Conservation (phyloP, 306 rosid species). For the Rosa persica region DNA sequence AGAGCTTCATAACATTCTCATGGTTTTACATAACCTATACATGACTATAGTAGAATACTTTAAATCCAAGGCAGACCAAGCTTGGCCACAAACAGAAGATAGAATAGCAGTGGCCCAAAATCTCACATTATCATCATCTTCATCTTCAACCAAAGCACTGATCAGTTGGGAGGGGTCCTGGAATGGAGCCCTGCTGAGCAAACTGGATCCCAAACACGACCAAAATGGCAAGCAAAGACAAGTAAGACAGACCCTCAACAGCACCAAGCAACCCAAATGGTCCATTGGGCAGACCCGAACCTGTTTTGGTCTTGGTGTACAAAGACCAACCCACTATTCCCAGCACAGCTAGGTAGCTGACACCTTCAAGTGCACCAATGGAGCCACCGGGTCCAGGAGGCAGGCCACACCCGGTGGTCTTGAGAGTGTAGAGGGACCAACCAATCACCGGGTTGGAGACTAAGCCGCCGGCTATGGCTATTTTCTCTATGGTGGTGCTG, state of each 20-base stretch:
- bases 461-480: slow-evolving; percentile 73
- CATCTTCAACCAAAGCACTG: slow-evolving; percentile 73
- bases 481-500: slow-evolving; percentile 47
- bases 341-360: slow-evolving; percentile 70
- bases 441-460: slow-evolving; percentile 75
- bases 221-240: slow-evolving; percentile 58
- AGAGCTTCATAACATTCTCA: neutral
- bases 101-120: slow-evolving; percentile 25
- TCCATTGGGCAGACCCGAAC: slow-evolving; percentile 85
- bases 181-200: slow-evolving; percentile 68
- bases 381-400: slow-evolving; percentile 96
- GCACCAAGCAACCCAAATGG: slow-evolving; percentile 87
- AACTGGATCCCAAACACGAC: slow-evolving; percentile 82
- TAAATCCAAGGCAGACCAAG: neutral
- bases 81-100: slow-evolving; percentile 49
- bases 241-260: slow-evolving; percentile 75
- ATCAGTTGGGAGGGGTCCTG: slow-evolving; percentile 86
- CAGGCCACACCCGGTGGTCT: slow-evolving; percentile 87
- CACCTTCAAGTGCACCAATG: slow-evolving; percentile 82
- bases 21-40: neutral
- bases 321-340: slow-evolving; percentile 86
- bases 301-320: slow-evolving; percentile 78
- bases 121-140: slow-evolving; percentile 17
- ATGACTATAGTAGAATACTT: neutral
- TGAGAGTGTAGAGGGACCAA: slow-evolving; percentile 91